Evolutionary conservation across 495 filamentous ascomycete genomes (phyloP).

Genomic region (Aspergillus ellipticus): DNA sequence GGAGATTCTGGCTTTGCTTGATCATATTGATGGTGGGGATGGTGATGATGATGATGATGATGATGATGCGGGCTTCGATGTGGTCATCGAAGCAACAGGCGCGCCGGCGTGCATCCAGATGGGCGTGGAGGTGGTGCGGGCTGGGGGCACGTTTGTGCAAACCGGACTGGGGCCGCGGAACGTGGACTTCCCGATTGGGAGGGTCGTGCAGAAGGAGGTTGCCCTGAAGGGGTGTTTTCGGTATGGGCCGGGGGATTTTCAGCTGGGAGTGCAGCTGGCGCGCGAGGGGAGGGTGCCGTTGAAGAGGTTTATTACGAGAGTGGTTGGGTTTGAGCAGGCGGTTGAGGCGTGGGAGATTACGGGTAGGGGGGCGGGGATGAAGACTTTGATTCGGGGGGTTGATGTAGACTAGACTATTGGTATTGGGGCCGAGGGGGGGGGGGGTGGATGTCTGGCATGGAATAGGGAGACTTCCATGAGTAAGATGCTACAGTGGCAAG

Average conservation of each 20-base stretch:
- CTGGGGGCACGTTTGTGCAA: conserved; percentile 80
- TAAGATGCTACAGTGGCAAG: no score
- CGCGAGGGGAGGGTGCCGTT: conserved; percentile 60
- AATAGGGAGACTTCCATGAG: no score
- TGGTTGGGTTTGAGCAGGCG: conserved; percentile 68
- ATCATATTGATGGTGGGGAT: conserved; percentile 14
- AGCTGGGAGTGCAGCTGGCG: conserved; percentile 69
- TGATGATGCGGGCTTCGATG: conserved; percentile 57
- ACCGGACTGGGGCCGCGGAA: conserved; percentile 75
- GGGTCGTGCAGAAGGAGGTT: conserved; percentile 76
- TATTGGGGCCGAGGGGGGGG: no score
- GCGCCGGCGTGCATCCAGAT: conserved; percentile 74
- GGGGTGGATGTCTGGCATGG: no score
- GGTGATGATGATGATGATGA: conserved; percentile 22
- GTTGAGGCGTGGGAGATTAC: conserved; percentile 76
- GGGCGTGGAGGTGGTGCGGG: conserved; percentile 62
- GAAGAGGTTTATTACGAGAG: conserved; percentile 64
- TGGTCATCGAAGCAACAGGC: conserved; percentile 81
- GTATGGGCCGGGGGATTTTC: conserved; percentile 78
- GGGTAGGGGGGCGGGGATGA: conserved; percentile 75
- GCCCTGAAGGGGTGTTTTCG: conserved; percentile 76
- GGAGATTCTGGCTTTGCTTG: no score
- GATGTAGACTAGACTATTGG: no score
- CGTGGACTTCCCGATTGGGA: conserved; percentile 78
- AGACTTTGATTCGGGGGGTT: conserved; percentile 71